Conservation (phyloP, 2,329 filamentous ascomycete species). For the Hymenoscyphus fraxineus region DNA sequence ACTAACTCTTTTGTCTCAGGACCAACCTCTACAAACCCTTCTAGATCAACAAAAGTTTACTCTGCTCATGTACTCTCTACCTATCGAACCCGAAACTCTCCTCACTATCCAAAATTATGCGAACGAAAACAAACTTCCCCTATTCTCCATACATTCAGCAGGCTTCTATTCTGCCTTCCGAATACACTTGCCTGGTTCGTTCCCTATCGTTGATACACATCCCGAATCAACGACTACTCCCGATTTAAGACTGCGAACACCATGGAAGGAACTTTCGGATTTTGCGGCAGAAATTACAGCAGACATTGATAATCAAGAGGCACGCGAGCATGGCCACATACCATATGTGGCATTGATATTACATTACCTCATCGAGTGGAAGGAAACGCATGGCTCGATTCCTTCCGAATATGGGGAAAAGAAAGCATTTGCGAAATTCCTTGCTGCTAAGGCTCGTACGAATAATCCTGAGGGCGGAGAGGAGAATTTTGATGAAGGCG, state of each 20-base stretch:
- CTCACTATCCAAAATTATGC: conserved; percentile 47
- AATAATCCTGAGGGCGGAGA: conserved; percentile 81
- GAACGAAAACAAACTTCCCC: conserved; percentile 59
- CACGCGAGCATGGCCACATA: conserved; percentile 85
- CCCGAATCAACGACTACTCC: conserved; percentile 81
- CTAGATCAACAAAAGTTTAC: conserved; percentile 45
- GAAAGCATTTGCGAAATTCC: conserved; percentile 69
- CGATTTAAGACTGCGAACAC: conserved; percentile 77
- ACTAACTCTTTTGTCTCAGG: conserved; percentile 11
- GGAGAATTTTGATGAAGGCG: conserved; percentile 95
- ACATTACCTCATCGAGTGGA: conserved; percentile 80
- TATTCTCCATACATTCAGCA: conserved; percentile 80
- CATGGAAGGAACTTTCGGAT: conserved; percentile 76
- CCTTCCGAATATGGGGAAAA: conserved; percentile 83
- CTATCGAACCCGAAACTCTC: conserved; percentile 51
- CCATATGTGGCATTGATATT: conserved; percentile 82
- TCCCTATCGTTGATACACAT: conserved; percentile 93
- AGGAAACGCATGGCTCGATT: conserved; percentile 61
- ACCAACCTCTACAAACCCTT: conserved; percentile 30
- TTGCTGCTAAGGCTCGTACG: conserved; percentile 64
- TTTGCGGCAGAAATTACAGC: conserved; percentile 65
- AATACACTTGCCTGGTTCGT: conserved; percentile 71
- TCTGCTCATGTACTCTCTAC: conserved; percentile 58
- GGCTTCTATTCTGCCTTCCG: conserved; percentile 91
- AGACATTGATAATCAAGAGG: conserved; percentile 64